Percentiles rank a stretch among this genome's conserved stretches.
Conservation (phyloP, 179 eudicot species). For the Sideroxylon spinosum region DNA sequence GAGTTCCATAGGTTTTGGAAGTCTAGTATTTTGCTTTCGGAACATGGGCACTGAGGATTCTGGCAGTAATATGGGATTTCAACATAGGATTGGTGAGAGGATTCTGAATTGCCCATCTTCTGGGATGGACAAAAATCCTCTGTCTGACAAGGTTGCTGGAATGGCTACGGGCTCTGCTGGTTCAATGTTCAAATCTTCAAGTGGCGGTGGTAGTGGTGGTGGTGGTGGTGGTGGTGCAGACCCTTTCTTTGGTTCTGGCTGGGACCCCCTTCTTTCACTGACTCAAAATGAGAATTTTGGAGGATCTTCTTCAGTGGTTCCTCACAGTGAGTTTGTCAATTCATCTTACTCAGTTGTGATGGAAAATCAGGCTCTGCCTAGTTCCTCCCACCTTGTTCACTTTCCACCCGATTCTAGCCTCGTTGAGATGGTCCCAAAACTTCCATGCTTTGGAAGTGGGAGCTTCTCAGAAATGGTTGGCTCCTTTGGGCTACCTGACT, state of each 20-base stretch:
- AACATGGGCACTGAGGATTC: slow-evolving; percentile 60
- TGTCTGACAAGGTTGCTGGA: slow-evolving; percentile 27
- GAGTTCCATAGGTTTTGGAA: slow-evolving; percentile 26
- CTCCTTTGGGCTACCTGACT: slow-evolving; percentile 45
- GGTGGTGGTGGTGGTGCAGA: slow-evolving; percentile 15
- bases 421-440: slow-evolving; percentile 55
- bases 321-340: slow-evolving; percentile 41
- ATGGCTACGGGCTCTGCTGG: slow-evolving; percentile 21
- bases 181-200: slow-evolving; percentile 23
- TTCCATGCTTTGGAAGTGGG: slow-evolving; percentile 52
- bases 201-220: not conserved
- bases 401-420: slow-evolving; percentile 50
- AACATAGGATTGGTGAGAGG: slow-evolving; percentile 32
- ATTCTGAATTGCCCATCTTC: slow-evolving; percentile 45
- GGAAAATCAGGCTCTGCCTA: slow-evolving; percentile 38
- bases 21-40: slow-evolving; percentile 27
- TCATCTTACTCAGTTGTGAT: slow-evolving; percentile 29
- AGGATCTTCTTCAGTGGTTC: slow-evolving; percentile 42
- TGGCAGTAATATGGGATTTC: slow-evolving; percentile 51
- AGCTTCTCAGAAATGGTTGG: slow-evolving; percentile 57
- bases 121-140: slow-evolving; percentile 31
- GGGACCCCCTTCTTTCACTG: slow-evolving; percentile 69
- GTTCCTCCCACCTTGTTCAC: slow-evolving; percentile 42
- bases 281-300: slow-evolving; percentile 50
- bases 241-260: slow-evolving; percentile 46